Base-by-base conservation (phyloP, 768 basidiomycete species). In the Daedaleopsis nitida region DNA sequence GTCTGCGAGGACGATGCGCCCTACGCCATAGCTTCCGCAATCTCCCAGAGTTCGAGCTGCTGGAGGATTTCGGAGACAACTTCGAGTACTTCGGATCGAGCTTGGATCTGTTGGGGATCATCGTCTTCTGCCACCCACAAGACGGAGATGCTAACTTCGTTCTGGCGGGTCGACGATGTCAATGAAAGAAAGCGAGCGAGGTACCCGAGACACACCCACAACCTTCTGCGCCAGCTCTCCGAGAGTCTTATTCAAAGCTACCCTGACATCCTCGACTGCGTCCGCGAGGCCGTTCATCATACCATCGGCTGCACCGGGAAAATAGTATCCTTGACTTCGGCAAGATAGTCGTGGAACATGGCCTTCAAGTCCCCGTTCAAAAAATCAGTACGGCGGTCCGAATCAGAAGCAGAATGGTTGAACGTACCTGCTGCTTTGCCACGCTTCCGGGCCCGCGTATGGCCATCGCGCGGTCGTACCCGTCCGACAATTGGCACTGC, bases 121-220 rank as follows among this genome's bases (percentile, higher is more conserved):
- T 85, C 83, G 32, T 74, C 74, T 2, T 75, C 68, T n/a, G 76
- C 81, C 69, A 86, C 85, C 85, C 86, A 87, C 7, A 87, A 77
- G 7, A 86, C 80, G 12, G 84, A 76, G 58, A 87, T 63, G 65
- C 77, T 83, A 62, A 86, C 83, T 71, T 83, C 82, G 49, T 82
- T 70, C 80, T 82, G n/a, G n/a, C n/a, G n/a, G n/a, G n/a, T n/a
- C n/a, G n/a, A n/a, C n/a, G n/a, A n/a, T n/a, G n/a, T n/a, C n/a
- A 55, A 14, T 23, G 23, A 4, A 27, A 17, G 10, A n/a, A 8
- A 23, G 4, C 45, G 13, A 27, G n/a, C n/a, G n/a, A n/a, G n/a
- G n/a, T n/a, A n/a, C n/a, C n/a, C 32, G 5, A 4, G 34, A 32
- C 27, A 32, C 14, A 9, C 34, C 13, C 11, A 5, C 17, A 58